Percentiles rank a stretch among this genome's conserved stretches.
These are phyloP conservation scores for Melampsora larici-populina DNA, from an alignment of 1,284 basidiomycete species.

Conservation along the genomic window DNA sequence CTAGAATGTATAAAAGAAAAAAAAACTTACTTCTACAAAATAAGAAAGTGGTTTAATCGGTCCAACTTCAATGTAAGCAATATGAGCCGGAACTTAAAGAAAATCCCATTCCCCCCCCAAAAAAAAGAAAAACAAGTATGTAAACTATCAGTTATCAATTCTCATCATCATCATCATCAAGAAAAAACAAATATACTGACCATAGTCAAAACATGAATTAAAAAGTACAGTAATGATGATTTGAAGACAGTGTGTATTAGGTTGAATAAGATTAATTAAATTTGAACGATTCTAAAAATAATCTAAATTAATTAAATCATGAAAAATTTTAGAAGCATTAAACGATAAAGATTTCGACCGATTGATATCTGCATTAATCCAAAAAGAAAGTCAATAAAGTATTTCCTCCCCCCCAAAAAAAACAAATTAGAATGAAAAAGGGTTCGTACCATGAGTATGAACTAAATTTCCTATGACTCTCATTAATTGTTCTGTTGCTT, in stretches of 20 bases:
- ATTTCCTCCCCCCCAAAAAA: too few species aligned
- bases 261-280: neutral
- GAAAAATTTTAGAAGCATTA: slow-evolving; percentile 7
- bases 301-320: neutral
- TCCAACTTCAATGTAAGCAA: slow-evolving; percentile 23
- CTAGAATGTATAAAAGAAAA: too few species aligned
- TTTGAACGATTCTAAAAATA: slow-evolving; percentile 1
- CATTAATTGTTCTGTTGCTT: slow-evolving; percentile 17
- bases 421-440: too few species aligned
- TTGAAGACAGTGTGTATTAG: neutral
- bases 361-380: slow-evolving; percentile 9
- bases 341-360: slow-evolving; percentile 18
- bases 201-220: slow-evolving; percentile 33
- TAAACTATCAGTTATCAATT: too few species aligned
- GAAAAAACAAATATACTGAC: slow-evolving; percentile 3
- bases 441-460: slow-evolving; percentile 33
- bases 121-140: too few species aligned
- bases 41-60: neutral
- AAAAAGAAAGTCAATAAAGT: too few species aligned
- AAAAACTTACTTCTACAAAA: slow-evolving; percentile 1
- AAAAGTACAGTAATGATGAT: slow-evolving; percentile 22
- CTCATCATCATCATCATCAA: too few species aligned
- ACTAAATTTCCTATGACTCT: slow-evolving; percentile 43
- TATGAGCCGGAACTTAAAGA: slow-evolving; percentile 31
- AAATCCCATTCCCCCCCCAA: neutral